Evolutionary conservation across 106 monocot species (phyloP).

Genomic region (Narthecium ossifragum): DNA sequence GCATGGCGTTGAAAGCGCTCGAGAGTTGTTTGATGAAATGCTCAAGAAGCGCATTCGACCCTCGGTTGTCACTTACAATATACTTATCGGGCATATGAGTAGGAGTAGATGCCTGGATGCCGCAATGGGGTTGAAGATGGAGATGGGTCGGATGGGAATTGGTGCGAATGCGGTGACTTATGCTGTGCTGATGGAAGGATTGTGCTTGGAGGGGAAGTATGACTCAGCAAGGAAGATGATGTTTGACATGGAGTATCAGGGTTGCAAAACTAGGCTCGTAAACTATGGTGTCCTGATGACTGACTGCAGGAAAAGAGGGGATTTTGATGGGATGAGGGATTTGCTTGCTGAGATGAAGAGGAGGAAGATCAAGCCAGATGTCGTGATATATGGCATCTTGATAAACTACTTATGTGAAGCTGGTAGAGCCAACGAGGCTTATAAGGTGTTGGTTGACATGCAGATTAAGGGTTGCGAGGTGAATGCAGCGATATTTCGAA

Average conservation of each 20-base stretch:
- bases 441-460: constrained; percentile 86
- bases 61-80: constrained; percentile 72
- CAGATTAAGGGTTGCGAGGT: constrained; percentile 45
- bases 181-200: constrained; percentile 68
- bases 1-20: constrained; percentile 25
- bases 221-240: constrained; percentile 67
- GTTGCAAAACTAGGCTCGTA: constrained; percentile 41
- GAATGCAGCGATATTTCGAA: constrained; percentile 59
- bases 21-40: constrained; percentile 76
- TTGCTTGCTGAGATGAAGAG: constrained; percentile 64
- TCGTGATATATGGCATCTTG: constrained; percentile 54
- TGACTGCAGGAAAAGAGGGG: constrained; percentile 48
- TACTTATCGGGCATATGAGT: constrained; percentile 43
- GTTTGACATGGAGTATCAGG: constrained; percentile 94
- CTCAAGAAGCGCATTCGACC: constrained; percentile 35
- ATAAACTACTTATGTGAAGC: constrained; percentile 47
- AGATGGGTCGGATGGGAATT: constrained; percentile 43
- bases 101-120: constrained; percentile 18
- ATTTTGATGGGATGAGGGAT: constrained; percentile 39
- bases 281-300: constrained; percentile 88
- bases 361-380: constrained; percentile 49
- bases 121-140: constrained; percentile 51
- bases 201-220: constrained; percentile 50
- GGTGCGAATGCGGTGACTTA: constrained; percentile 74
- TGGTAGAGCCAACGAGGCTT: constrained; percentile 58